Evolutionary conservation across 208 protist genomes (phyloP), one percentile per base, ranked within the genome.

Genomic region (Crithidia brevicula): DNA sequence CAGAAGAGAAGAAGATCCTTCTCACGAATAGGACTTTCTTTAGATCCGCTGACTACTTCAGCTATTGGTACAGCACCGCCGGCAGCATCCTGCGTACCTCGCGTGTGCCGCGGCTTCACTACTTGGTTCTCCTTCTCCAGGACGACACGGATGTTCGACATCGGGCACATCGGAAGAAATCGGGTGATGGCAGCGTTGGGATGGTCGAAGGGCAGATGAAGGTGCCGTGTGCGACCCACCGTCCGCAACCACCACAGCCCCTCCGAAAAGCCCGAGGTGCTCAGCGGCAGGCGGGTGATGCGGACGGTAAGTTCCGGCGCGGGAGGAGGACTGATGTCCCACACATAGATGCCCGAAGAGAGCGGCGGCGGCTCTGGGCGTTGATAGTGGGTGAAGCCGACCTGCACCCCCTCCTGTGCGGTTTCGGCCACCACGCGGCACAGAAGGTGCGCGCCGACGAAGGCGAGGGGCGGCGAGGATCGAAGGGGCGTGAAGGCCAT

Each of bases 371-470:
- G 52, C 15, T 38, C 31, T 1, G 52, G 52, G 11, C 33, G 52
- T 27, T 58, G 13, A 20, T 58, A 58, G 33, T 43, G 52, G 9
- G 52, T 58, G 52, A 43, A 42, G 33, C 52, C 52, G n/a, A 58
- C 23, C 20, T 58, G 52, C 20, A 58, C 33, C 7, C 31, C 52
- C 27, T 43, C 52, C 52, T 38, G 52, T 27, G 52, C 23, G 0
- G n/a, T 20, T n/a, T 38, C 31, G 5, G 52, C 28, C 23, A 16
- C 10, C 4, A 43, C 31, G 7, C 31, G 28, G 23, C 28, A 58
- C 2, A 58, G 52, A 5, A 20, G 52, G n/a, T 58, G 52, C 3
- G 52, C 28, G n/a, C 31, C 23, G 0, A 58, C 33, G 11, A 58
- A 58, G 10, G 52, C 52, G 8, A 58, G 18, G 27, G 52, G 52